phyloP scores from a whole-genome alignment of 1,284 basidiomycete species.

The Fomitopsis betulina region DNA sequence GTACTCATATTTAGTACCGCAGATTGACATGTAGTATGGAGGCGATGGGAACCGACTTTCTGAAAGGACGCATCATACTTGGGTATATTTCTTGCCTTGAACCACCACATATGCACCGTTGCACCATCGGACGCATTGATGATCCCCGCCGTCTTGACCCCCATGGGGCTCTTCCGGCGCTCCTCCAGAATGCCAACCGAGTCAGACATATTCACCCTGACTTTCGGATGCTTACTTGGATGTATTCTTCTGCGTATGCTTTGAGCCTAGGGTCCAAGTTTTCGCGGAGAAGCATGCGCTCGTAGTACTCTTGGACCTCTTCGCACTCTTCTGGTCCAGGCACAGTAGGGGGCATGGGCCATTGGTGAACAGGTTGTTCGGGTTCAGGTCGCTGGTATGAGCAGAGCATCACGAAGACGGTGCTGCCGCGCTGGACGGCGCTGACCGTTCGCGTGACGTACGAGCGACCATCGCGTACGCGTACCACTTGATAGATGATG shows the following conservation, averaged over 20 bases:
- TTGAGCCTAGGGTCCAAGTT: conserved; percentile 15
- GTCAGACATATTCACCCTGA: neutral
- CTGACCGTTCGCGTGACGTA: conserved; percentile 74
- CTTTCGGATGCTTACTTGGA: conserved; percentile 8
- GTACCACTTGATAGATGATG: conserved; percentile 83
- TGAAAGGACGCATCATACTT: conserved; percentile 71
- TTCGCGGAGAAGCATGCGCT: conserved; percentile 10
- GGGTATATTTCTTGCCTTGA: conserved; percentile 66
- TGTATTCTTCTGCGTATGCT: conserved; percentile 16
- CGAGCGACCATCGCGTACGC: conserved; percentile 76
- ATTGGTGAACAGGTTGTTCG: conserved; percentile 63
- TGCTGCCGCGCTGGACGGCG: conserved; percentile 70
- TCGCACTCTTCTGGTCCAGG: conserved; percentile 63
- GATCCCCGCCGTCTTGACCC: conserved; percentile 47
- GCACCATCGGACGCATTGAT: conserved; percentile 39
- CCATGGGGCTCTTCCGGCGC: conserved; percentile 64
- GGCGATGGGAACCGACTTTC: conserved; percentile 49
- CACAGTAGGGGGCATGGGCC: conserved; percentile 54
- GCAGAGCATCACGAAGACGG: conserved; percentile 81
- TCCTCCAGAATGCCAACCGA: conserved; percentile 48
- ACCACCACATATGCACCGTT: conserved; percentile 71
- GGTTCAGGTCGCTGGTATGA: conserved; percentile 84
- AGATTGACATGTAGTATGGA: neutral
- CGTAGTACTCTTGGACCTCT: conserved; percentile 42
- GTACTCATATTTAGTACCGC: neutral